Conservation (phyloP, 768 basidiomycete genomes). For the Cubamyces lactineus region DNA sequence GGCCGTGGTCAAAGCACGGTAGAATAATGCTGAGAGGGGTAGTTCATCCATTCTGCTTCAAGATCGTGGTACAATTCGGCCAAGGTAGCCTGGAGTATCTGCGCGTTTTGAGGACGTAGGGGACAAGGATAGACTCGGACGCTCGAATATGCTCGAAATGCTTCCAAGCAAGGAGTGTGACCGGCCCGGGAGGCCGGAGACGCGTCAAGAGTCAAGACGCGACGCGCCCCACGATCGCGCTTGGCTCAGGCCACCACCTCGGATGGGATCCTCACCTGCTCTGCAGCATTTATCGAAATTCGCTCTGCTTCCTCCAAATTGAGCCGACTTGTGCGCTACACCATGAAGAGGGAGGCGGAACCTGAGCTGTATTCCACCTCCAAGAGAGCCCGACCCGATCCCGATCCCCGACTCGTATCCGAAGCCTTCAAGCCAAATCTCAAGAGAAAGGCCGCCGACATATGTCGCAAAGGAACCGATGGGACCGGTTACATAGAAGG, state of each 20-base stretch:
- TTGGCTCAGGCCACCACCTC: not conserved
- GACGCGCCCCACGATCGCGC: not conserved
- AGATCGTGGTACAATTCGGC: too few species aligned
- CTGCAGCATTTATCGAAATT: too few species aligned
- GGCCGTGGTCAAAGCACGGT: slow-evolving; percentile 42
- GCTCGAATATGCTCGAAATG: slow-evolving; percentile 12
- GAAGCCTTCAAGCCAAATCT: slow-evolving; percentile 9
- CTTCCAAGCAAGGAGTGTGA: not conserved
- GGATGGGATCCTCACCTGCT: too few species aligned
- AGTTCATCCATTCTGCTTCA: slow-evolving; percentile 26
- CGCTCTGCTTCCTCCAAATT: too few species aligned
- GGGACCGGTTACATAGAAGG: slow-evolving; percentile 46
- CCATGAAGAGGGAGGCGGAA: slow-evolving; percentile 10
- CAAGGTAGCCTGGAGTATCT: too few species aligned
- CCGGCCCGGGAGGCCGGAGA: slow-evolving; percentile 5
- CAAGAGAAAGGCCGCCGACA: slow-evolving; percentile 29
- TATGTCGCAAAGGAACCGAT: slow-evolving; percentile 37
- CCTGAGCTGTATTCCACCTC: not conserved
- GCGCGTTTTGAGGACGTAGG: too few species aligned
- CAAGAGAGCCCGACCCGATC: slow-evolving; percentile 9
- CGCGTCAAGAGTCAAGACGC: slow-evolving; percentile 14
- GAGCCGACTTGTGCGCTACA: not conserved
- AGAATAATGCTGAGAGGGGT: slow-evolving; percentile 44
- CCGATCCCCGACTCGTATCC: slow-evolving; percentile 1
- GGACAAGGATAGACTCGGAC: not conserved